Evolutionary conservation across 176 grass and related monocot genomes (phyloP).

Genomic region (Bolboschoenus planiculmis): DNA sequence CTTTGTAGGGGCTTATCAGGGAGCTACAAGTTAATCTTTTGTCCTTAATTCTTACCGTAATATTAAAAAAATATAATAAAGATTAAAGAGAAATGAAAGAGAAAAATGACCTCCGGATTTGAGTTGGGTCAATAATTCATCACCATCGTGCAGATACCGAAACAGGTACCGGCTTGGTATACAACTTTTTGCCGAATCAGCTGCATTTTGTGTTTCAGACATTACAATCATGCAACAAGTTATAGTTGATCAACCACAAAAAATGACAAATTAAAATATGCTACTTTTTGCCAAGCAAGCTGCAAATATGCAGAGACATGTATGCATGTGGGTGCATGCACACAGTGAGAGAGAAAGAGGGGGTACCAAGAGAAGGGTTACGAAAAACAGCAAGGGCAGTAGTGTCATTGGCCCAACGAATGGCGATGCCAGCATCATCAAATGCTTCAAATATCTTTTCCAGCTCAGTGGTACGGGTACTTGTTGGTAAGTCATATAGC

Average conservation of each 20-base stretch:
- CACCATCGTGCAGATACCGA: slow-evolving; percentile 42
- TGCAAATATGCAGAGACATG: neutral
- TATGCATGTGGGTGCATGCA: neutral
- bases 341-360: neutral
- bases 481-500: slow-evolving; percentile 57
- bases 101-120: slow-evolving; percentile 45
- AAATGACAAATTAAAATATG: neutral
- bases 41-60: neutral
- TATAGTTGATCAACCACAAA: neutral
- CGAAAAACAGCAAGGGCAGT: slow-evolving; percentile 76
- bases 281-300: neutral
- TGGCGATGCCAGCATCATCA: slow-evolving; percentile 51
- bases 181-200: slow-evolving; percentile 48
- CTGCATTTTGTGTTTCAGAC: slow-evolving; percentile 31
- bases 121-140: slow-evolving; percentile 54
- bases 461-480: slow-evolving; percentile 52
- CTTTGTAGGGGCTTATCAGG: neutral
- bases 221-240: neutral
- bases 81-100: neutral
- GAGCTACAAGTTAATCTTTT: neutral
- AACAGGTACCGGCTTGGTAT: slow-evolving; percentile 54
- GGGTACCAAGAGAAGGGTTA: slow-evolving; percentile 57
- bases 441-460: slow-evolving; percentile 69
- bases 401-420: slow-evolving; percentile 87
- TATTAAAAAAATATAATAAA: neutral